A percentile compares a stretch with the other conserved stretches of the same genome.
phyloP scores from a whole-genome alignment of 106 monocot genomes.

The Vanilla planifolia region DNA sequence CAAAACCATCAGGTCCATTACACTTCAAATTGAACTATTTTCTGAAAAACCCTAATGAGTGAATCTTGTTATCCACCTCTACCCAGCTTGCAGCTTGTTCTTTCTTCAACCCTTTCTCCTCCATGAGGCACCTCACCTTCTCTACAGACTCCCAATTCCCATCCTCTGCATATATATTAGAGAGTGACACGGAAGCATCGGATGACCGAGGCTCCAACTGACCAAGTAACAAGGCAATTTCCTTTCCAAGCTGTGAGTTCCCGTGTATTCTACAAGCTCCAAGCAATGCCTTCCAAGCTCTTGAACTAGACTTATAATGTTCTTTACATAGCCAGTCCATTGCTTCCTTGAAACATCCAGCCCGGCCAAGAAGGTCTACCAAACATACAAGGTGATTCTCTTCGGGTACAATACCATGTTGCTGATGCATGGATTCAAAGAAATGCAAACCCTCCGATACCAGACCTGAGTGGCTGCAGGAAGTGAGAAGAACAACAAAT shows the following conservation, averaged over 20 bases:
- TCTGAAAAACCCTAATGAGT: conserved; percentile 25
- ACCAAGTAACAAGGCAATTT: conserved; percentile 30
- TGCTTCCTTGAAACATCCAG: conserved; percentile 46
- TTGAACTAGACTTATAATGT: conserved; percentile 23
- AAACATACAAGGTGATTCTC: conserved; percentile 69
- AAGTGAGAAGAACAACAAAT: conserved; percentile 49
- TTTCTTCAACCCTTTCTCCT: conserved; percentile 37
- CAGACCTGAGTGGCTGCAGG: conserved; percentile 68
- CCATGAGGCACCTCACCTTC: conserved; percentile 41
- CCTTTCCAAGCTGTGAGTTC: conserved; percentile 32
- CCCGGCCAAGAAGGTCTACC: conserved; percentile 58
- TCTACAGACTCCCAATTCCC: conserved; percentile 38
- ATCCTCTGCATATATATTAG: conserved; percentile 41
- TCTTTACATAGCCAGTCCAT: conserved; percentile 33
- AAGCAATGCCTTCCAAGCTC: conserved; percentile 51
- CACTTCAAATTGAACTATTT: conserved; percentile 16
- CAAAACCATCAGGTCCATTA: conserved; percentile 10
- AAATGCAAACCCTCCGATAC: conserved; percentile 46
- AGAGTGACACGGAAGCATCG: conserved; percentile 37
- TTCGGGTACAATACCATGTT: conserved; percentile 28
- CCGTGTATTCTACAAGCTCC: conserved; percentile 48
- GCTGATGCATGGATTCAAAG: conserved; percentile 49
- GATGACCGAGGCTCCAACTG: conserved; percentile 27
- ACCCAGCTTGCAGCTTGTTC: conserved; percentile 44
- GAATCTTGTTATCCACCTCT: conserved; percentile 28